These are phyloP conservation scores for Neurospora sp. DNA, from an alignment of 495 filamentous ascomycete genomes.

Conservation along the genomic window DNA sequence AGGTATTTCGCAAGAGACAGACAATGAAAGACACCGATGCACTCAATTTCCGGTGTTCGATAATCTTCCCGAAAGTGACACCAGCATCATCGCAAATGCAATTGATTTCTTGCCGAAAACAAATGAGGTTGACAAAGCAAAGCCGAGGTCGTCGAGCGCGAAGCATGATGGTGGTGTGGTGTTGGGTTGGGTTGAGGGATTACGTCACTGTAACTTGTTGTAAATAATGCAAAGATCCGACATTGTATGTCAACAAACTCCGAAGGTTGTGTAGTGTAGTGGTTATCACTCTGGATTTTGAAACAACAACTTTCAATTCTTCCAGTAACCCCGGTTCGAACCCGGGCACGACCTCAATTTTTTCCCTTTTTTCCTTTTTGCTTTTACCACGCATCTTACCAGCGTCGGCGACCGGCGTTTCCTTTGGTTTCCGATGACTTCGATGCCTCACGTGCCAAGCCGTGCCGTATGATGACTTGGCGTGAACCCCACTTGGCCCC, in stretches of 20 bases:
- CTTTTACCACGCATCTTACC: background rate
- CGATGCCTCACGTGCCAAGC: background rate
- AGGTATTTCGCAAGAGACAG: background rate
- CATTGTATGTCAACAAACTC: background rate
- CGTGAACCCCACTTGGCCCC: background rate
- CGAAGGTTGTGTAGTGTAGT: background rate
- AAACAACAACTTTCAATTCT: background rate
- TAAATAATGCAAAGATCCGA: background rate
- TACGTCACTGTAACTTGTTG: background rate
- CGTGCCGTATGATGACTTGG: background rate
- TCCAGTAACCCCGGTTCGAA: background rate
- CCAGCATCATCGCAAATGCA: background rate
- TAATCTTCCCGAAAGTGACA: background rate
- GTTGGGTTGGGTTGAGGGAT: background rate
- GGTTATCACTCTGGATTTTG: constrained; percentile 1
- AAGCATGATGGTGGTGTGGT: background rate
- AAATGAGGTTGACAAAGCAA: background rate
- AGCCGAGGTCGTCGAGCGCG: background rate
- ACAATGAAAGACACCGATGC: background rate
- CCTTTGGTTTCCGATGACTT: background rate
- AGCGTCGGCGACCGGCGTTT: background rate
- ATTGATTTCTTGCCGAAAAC: background rate
- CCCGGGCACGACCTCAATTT: background rate
- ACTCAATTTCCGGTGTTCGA: background rate
- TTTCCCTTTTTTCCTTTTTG: background rate